These are phyloP conservation scores for Daldinia vernicosa DNA, from an alignment of 495 filamentous ascomycete genomes.

Conservation along the genomic window DNA sequence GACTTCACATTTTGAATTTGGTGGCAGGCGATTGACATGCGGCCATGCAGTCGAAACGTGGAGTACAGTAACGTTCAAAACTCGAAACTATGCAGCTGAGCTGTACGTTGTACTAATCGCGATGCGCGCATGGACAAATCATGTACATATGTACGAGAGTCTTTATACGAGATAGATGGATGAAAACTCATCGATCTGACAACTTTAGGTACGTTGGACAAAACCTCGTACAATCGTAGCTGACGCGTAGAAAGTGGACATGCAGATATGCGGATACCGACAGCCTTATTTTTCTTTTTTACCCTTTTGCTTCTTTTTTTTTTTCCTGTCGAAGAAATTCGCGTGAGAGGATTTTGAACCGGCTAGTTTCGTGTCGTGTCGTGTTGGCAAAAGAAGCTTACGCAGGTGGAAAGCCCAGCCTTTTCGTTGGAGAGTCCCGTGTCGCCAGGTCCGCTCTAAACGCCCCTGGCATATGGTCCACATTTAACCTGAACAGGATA, in stretches of 20 bases:
- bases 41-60: not conserved
- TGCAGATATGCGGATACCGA: not conserved
- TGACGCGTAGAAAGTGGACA: not conserved
- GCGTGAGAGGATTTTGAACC: constrained; percentile 17
- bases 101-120: constrained; percentile 1
- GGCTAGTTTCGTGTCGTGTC: constrained; percentile 36
- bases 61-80: not conserved
- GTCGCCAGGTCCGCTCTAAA: constrained; percentile 11
- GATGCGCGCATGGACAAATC: constrained; percentile 2
- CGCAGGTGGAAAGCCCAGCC: not conserved
- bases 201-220: not conserved
- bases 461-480: constrained; percentile 24
- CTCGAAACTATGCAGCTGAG: not conserved
- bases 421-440: constrained; percentile 12
- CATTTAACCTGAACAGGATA: constrained; percentile 29
- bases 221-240: not conserved
- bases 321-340: not conserved
- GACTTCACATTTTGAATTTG: not conserved
- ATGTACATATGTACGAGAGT: not conserved
- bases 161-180: not conserved
- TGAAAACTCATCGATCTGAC: not conserved
- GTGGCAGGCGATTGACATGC: not conserved
- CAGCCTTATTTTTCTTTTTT: not conserved
- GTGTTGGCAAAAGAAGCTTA: not conserved
- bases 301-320: not conserved